phyloP scores from a whole-genome alignment of 2,329 filamentous ascomycete species.

The Xylariomycetidae sp. region DNA sequence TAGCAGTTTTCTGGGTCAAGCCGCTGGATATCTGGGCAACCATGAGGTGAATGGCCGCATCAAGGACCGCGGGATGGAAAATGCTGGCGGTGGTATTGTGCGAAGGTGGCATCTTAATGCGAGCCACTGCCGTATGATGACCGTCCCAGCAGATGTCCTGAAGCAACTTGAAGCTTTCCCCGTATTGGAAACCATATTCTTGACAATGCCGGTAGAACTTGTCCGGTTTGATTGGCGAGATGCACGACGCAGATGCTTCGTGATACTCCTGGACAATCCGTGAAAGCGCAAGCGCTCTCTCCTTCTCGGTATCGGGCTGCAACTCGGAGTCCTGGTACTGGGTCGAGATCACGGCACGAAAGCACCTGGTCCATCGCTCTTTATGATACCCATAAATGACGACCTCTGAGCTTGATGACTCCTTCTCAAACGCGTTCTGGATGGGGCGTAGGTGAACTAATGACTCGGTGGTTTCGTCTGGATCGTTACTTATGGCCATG shows the following conservation, averaged over 20 bases:
- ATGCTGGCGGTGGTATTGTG: not conserved
- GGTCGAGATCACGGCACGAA: not conserved
- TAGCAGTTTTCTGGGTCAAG: not conserved
- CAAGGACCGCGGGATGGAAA: conserved; percentile 2
- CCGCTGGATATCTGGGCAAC: not conserved
- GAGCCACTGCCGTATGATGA: not conserved
- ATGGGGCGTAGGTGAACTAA: conserved; percentile 16
- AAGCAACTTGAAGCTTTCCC: not conserved
- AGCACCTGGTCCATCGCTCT: not conserved
- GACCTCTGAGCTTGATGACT: conserved; percentile 12
- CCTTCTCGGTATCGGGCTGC: not conserved
- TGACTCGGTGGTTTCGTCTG: conserved; percentile 7
- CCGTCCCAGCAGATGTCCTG: conserved; percentile 1
- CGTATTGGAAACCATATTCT: not conserved
- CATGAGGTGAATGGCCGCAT: not conserved
- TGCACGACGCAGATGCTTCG: not conserved
- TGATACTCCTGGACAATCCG: not conserved
- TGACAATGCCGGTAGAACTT: not conserved
- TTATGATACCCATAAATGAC: conserved; percentile 9
- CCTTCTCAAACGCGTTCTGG: conserved; percentile 6
- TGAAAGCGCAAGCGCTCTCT: not conserved
- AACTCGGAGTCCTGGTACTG: not conserved
- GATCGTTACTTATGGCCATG: not conserved
- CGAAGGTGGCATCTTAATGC: not conserved
- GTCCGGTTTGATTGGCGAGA: not conserved